Evolutionary conservation across 2,329 filamentous ascomycete species (phyloP), one percentile per base, ranked within the genome.

Genomic region (Raffaelea deltoideospora): DNA sequence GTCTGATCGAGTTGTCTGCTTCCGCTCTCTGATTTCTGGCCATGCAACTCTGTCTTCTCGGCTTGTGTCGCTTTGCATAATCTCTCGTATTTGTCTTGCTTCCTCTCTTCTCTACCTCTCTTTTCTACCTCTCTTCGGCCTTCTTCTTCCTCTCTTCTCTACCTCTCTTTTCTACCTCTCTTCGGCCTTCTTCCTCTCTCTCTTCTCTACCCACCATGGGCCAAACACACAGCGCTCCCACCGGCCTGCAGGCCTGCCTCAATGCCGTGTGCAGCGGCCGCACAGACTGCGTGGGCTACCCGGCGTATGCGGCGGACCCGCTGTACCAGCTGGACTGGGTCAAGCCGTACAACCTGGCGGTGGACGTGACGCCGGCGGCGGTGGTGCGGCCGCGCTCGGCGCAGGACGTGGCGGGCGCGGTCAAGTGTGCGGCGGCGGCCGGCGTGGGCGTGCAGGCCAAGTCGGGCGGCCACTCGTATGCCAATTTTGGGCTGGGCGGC

Each of bases 391-490:
- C 74, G 0, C 53, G 57, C 5, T 69, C 56, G 0, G 56, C 63
- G 10, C 51, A 65, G 18, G 68, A 78, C 37, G 65, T 79, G 3
- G 61, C 71, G 2, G 63, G 55, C 17, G 66, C 72, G 13, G 61
- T 79, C 28, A 63, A 66, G 35, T 79, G 74, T 47, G 75, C 73
- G 5, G 57, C 50, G 3, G 42, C 61, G 19, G 56, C 59, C 39
- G 55, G 56, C 6, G 52, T 69, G 36, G 67, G 69, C 43, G 70
- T 79, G 0, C 72, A 78, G 48, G 67, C 75, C 18, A 69, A 64
- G 43, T 74, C 71, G 2, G 76, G 75, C 4, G 76, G 76, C 0
- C 76, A 79, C 47, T 78, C 72, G 0, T 80, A 75, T 43, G 73
- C 60, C 41, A 38, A 31, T 17, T 31, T 34, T 50, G 61, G 65